Percentiles rank a stretch among this genome's conserved stretches.
phyloP scores from a whole-genome alignment of 176 grass and related monocot species.

The Avena sativa region DNA sequence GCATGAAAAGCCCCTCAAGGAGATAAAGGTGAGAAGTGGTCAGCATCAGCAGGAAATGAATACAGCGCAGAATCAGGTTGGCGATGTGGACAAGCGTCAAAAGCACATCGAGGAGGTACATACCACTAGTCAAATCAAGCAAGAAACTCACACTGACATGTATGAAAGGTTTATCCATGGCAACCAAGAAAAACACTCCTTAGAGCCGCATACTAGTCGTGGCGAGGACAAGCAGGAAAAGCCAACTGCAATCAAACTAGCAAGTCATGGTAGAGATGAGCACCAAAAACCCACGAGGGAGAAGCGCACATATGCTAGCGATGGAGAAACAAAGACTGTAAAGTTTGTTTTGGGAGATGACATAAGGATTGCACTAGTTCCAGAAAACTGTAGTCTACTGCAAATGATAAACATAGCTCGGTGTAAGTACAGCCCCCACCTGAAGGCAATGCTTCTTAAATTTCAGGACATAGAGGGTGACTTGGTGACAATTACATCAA shows the following conservation, averaged over 20 bases:
- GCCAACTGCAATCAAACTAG: background rate
- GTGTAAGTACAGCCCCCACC: constrained; percentile 65
- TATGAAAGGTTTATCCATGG: constrained; percentile 24
- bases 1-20: constrained; percentile 24
- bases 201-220: background rate
- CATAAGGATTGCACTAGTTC: constrained; percentile 72
- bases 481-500: constrained; percentile 83
- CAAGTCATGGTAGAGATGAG: constrained; percentile 33
- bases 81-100: constrained; percentile 23
- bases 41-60: constrained; percentile 32
- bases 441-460: constrained; percentile 67
- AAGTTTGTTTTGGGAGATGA: constrained; percentile 78
- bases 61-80: background rate
- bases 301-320: constrained; percentile 32
- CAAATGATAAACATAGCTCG: constrained; percentile 63
- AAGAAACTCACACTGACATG: constrained; percentile 27
- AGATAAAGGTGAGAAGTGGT: constrained; percentile 41
- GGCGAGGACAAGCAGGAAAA: constrained; percentile 32
- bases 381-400: constrained; percentile 59
- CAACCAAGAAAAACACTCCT: constrained; percentile 28
- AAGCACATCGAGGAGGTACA: constrained; percentile 40
- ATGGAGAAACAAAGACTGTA: constrained; percentile 45
- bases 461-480: constrained; percentile 80
- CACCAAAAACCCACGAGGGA: constrained; percentile 34
- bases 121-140: constrained; percentile 13